Conservation (phyloP, 1,284 basidiomycete genomes). For the Afroboletus lepidellus region DNA sequence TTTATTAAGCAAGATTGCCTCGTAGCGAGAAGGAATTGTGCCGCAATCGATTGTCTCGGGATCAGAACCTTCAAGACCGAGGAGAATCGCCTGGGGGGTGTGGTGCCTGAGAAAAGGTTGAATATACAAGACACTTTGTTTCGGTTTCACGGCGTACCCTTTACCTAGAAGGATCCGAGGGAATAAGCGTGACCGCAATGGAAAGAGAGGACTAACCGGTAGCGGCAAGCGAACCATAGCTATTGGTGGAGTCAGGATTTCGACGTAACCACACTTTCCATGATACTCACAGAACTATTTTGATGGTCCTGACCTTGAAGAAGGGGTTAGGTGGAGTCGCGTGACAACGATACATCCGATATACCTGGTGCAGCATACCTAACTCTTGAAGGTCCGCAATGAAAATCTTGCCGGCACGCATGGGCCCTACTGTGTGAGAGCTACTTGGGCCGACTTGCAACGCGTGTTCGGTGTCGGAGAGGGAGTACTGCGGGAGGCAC, state of each 20-base stretch:
- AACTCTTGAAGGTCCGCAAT: slow-evolving; percentile 74
- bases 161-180: slow-evolving; percentile 55
- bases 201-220: slow-evolving; percentile 49
- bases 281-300: slow-evolving; percentile 74
- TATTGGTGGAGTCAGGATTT: slow-evolving; percentile 26
- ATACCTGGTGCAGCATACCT: slow-evolving; percentile 68
- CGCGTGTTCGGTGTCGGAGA: not conserved
- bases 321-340: slow-evolving; percentile 5
- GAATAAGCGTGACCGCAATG: slow-evolving; percentile 24
- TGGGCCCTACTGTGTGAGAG: slow-evolving; percentile 84
- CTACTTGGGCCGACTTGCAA: slow-evolving; percentile 53
- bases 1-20: slow-evolving; percentile 65
- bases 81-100: slow-evolving; percentile 89
- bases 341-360: slow-evolving; percentile 6
- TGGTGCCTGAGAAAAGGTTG: slow-evolving; percentile 65
- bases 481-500: slow-evolving; percentile 13
- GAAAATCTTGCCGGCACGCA: slow-evolving; percentile 90
- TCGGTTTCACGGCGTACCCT: slow-evolving; percentile 49
- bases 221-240: slow-evolving; percentile 76
- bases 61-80: slow-evolving; percentile 87
- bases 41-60: slow-evolving; percentile 86
- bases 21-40: slow-evolving; percentile 73
- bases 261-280: not conserved
- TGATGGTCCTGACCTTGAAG: slow-evolving; percentile 69
- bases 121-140: not conserved